Conservation (phyloP, 2,329 filamentous ascomycete species). For the Dendryphion nanum region DNA sequence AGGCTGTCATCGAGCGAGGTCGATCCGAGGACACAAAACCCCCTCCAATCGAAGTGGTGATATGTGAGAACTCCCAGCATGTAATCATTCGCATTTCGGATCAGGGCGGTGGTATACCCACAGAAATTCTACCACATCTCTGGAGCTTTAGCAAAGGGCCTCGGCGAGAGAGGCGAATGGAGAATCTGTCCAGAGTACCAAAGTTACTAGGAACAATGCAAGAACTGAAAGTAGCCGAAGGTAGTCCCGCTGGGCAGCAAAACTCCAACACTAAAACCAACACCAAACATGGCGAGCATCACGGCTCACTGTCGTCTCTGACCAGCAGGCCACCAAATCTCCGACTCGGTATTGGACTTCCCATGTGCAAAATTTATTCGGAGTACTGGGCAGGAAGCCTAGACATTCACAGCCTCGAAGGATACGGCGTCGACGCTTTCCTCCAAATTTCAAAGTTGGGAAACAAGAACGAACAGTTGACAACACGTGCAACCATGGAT, state of each 20-base stretch:
- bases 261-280: constrained; percentile 17
- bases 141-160: constrained; percentile 98
- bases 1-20: constrained; percentile 80
- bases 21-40: constrained; percentile 50
- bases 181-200: constrained; percentile 83
- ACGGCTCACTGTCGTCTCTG: constrained; percentile 73
- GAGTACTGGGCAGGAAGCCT: constrained; percentile 97
- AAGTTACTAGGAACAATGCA: constrained; percentile 92
- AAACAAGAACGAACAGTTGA: constrained; percentile 95
- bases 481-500: constrained; percentile 54
- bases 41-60: constrained; percentile 87
- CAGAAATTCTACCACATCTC: constrained; percentile 80
- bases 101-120: constrained; percentile 86
- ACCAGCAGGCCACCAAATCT: constrained; percentile 82
- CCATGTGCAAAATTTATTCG: constrained; percentile 90
- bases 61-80: constrained; percentile 91
- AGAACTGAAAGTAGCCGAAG: constrained; percentile 61
- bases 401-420: constrained; percentile 87
- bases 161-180: constrained; percentile 70
- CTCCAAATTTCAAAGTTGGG: constrained; percentile 93
- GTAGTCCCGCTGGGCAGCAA: constrained; percentile 12
- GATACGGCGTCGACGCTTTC: constrained; percentile 94
- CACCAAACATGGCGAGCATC: constrained; percentile 25
- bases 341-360: constrained; percentile 86
- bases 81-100: constrained; percentile 96